Evolutionary conservation across 2,329 filamentous ascomycete species (phyloP), one percentile per base, ranked within the genome.

Genomic region (Scytalidium lignicola): DNA sequence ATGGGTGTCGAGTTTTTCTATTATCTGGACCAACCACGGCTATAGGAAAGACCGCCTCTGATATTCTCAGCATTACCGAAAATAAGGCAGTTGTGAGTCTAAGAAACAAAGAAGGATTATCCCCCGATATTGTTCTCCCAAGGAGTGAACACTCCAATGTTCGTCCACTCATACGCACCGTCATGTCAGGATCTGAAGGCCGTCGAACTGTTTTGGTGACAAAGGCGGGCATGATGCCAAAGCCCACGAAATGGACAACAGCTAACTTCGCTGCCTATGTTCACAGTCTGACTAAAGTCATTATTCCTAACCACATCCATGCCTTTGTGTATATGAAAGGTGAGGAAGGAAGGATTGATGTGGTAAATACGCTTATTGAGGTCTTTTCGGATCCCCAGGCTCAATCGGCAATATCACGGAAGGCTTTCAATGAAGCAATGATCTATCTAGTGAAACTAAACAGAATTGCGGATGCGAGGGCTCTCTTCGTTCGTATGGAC

Each of bases 401-500:
- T 47, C 51, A 55, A 46, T 57, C 57, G 7, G 58, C 60, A 15
- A 52, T 73, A 12, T 72, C 70, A 9, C 64, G 66, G n/a, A 58
- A 62, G 19, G 69, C 71, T n/a, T 61, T 69, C 49, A 72, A 73
- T 50, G 54, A 49, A 12, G 68, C 70, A 8, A 55, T 74, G 41
- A 53, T 52, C 18, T 74, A 61, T 50, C 62, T 73, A 39, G 62
- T 66, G 49, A 55, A 63, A 3, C 51, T 63, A 41, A 62, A 67
- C 28, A 59, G 61, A 23, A 57, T 70, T 20, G 43, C 50, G 3
- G 52, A 59, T 45, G 65, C 66, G 13, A 63, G 64, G 29, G 29
- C 49, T 2, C 52, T 74, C 6, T 67, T 72, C 44, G 53, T 60
- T 15, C 57, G 48, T 15, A 63, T 67, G 50, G 64, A 70, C 45